Base-by-base conservation (phyloP, 345 rosid species). In the Rhodamnia rubescens region DNA sequence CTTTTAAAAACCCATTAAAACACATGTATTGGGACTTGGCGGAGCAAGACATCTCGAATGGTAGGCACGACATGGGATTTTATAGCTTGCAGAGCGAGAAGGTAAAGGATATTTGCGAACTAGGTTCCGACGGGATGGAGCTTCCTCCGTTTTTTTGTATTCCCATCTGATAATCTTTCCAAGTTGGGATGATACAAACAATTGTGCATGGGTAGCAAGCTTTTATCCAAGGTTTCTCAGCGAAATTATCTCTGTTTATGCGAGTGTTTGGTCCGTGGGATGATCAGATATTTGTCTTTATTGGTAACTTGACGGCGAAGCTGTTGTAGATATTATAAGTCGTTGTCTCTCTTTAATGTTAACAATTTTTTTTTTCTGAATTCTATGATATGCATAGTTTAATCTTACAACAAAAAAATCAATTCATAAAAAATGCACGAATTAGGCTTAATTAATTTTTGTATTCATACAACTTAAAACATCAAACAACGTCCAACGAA, bases 71-170 rank as follows among this genome's bases (percentile, higher is more conserved):
- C 86, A 85, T 85, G 82, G 86, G 86, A 20, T 64, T 44, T 32
- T 85, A 53, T 53, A 55, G 53, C 83, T 58, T 87, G 44, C 21
- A 83, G 26, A 80, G 54, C 14, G 49, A 47, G 22, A 64, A 44
- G 22, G 53, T 85, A 18, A 16, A 75, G n/a, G 36, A 51, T 54
- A 82, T 83, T 58, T 84, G n/a, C 36, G 53, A 32, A 29, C 42
- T 11, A 2, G 83, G 55, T 54, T 36, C 24, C 2, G 24, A 13
- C 26, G 85, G 15, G 59, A 82, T 74, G 12, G 64, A 78, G 21
- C 85, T 85, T 7, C 81, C 89, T 8, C 81, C 89, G 5, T 47
- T 83, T 83, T 87, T 87, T 85, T n/a, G 81, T 87, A 27, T 8
- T 84, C 58, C 88, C 88, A 55, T 56, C 51, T 16, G 44, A 16